phyloP scores from a whole-genome alignment of 371 early-diverging fungal genomes.

The Cokeromyces recurvatus region DNA sequence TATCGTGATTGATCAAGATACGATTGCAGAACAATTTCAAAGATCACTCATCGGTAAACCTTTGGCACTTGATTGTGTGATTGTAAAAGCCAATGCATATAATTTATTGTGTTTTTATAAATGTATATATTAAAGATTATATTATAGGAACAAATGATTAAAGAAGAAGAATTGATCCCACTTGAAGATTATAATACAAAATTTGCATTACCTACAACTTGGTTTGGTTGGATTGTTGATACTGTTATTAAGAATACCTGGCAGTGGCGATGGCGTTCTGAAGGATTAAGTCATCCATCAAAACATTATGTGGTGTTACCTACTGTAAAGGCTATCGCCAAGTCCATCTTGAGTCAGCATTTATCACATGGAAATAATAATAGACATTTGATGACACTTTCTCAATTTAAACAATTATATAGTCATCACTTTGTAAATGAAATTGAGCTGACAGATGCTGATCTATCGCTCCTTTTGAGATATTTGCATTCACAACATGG shows the following conservation, averaged over 20 bases:
- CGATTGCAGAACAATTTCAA: slow-evolving; percentile 14
- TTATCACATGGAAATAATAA: slow-evolving; percentile 4
- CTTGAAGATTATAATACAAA: slow-evolving; percentile 12
- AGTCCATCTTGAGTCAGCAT: slow-evolving; percentile 1
- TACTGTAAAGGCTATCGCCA: slow-evolving; percentile 23
- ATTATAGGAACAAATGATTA: slow-evolving; percentile 14
- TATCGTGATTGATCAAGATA: slow-evolving; percentile 8
- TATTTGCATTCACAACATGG: slow-evolving; percentile 30
- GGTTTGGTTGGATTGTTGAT: slow-evolving; percentile 10
- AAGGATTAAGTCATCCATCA: not conserved
- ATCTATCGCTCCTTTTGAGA: slow-evolving; percentile 25
- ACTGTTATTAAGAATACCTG: slow-evolving; percentile 10
- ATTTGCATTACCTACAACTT: slow-evolving; percentile 9
- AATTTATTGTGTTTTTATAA: too few species aligned
- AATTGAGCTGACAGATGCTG: slow-evolving; percentile 27
- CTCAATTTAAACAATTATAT: slow-evolving; percentile 29
- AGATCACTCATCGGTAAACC: slow-evolving; percentile 19
- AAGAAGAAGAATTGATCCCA: slow-evolving; percentile 24
- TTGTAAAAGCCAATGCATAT: slow-evolving; percentile 15
- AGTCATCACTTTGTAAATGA: slow-evolving; percentile 15
- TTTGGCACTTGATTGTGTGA: slow-evolving; percentile 13
- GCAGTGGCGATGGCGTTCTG: slow-evolving; percentile 5
- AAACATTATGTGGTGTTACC: slow-evolving; percentile 26
- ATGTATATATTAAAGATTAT: not conserved
- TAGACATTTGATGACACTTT: slow-evolving; percentile 26